Evolutionary conservation across 1,139 yeast genomes (phyloP), one percentile per base, ranked within the genome.

Genomic region (Kurtzmaniella quercitrusa): DNA sequence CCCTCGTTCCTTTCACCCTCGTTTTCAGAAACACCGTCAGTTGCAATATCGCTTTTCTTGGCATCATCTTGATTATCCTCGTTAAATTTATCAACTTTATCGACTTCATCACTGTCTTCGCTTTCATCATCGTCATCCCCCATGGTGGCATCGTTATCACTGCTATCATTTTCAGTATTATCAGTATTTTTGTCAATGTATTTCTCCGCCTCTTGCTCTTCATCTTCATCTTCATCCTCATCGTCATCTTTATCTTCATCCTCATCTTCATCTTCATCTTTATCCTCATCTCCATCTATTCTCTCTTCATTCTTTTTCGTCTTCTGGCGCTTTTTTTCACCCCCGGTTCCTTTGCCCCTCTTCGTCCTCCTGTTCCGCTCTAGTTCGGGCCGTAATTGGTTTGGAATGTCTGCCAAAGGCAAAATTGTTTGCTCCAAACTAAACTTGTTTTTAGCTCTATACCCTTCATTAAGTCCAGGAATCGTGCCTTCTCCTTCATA

Each of bases 381-480:
- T 8, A 43, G 55, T 17, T 45, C 53, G n/a, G 52, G 53, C 16
- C 56, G 58, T 29, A 59, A 41, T 25, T 50, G 47, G 25, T 49
- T 53, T 2, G 62, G 57, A 18, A 61, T 49, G 15, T 53, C 48
- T 10, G 50, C 53, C 37, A 50, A 43, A 23, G 57, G 55, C 21
- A 63, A 54, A 8, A 39, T 47, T 39, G 51, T 48, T 15, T 52
- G 53, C 21, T 57, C 55, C 40, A 64, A 50, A 40, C 56, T 59
- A 29, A 47, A 41, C 36, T 54, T 50, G 38, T 58, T 56, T 29
- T 53, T 45, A 3, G 47, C 50, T 23, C 46, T 46, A 46, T 55
- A 60, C 23, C 45, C 51, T 25, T 56, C 50, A 48, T 68, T 68
- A 41, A 66, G 49, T 7, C 55, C 54, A 18, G 52, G 56, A 43